phyloP scores from a whole-genome alignment of 345 rosid species.

The Boechera retrofracta region DNA sequence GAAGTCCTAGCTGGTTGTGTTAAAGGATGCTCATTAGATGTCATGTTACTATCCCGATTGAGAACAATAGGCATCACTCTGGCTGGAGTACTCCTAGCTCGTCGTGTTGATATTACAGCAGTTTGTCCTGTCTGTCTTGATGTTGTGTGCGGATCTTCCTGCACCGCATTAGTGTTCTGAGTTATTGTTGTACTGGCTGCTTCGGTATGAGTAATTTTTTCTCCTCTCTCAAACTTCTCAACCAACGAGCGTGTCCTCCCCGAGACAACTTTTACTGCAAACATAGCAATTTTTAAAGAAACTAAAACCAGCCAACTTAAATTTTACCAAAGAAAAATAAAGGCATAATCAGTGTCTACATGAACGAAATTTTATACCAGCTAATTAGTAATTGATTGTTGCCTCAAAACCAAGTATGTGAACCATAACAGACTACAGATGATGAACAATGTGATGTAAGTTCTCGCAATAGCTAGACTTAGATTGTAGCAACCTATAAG shows the following conservation, averaged over 20 bases:
- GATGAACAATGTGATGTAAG: slow-evolving; percentile 11
- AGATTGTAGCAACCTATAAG: not conserved
- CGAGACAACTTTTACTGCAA: slow-evolving; percentile 86
- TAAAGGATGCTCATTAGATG: slow-evolving; percentile 32
- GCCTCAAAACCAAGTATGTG: slow-evolving; percentile 26
- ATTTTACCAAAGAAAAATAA: slow-evolving; percentile 12
- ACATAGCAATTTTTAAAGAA: slow-evolving; percentile 31
- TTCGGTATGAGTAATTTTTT: slow-evolving; percentile 48
- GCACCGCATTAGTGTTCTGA: slow-evolving; percentile 17
- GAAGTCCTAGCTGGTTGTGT: slow-evolving; percentile 42
- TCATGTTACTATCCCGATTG: slow-evolving; percentile 31
- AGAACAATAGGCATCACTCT: slow-evolving; percentile 46
- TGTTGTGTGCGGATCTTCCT: slow-evolving; percentile 33
- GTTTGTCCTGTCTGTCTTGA: slow-evolving; percentile 38
- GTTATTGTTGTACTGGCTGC: slow-evolving; percentile 40
- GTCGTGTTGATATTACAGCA: slow-evolving; percentile 38
- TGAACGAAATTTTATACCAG: slow-evolving; percentile 25
- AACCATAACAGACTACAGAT: slow-evolving; percentile 4
- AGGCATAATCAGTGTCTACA: slow-evolving; percentile 53
- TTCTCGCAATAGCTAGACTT: slow-evolving; percentile 41
- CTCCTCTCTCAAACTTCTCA: slow-evolving; percentile 89
- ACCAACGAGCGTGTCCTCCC: slow-evolving; percentile 94
- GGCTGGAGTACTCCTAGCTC: slow-evolving; percentile 48
- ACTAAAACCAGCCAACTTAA: not conserved
- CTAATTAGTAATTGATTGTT: slow-evolving; percentile 12